Evolutionary conservation across 1,139 yeast species (phyloP), one percentile per base, ranked within the genome.

Genomic region (Hemisphaericaspora subhashii): DNA sequence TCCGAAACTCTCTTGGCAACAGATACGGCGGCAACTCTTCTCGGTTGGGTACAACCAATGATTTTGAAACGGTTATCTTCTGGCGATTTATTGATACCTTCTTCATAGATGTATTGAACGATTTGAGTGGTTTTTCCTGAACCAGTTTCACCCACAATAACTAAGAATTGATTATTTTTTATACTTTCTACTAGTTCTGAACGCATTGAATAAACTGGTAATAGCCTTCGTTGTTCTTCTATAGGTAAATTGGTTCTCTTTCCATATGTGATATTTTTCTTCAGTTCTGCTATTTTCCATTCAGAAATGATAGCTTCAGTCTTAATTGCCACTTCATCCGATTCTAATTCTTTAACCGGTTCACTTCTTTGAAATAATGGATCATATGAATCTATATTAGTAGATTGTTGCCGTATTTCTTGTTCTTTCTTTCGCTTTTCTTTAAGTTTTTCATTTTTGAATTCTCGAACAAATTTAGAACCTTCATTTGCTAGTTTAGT

Each of bases 1-100:
- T 81, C 83, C 26, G 94, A 77, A 0, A 90, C 98, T 53, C 98
- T 75, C 47, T 83, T 79, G 0, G 98, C 96, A 3, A 90, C 97
- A 30, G 95, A 83, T 78, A 85, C 83, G 0, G 98, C 97, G 0
- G 98, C 98, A 29, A 90, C 96, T 51, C 98, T 74, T 58, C 98
- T 75, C 0, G 98, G 98, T 59, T 90, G 98, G 0, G 98, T 90
- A 55, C 96, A 84, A 0, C 87, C 88, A 31, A 86, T 75, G 34
- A 77, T 68, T 44, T 67, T 44, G 68, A 72, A 39, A 7, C 44
- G 37, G 4, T 64, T 66, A 18, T 53, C 48, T 0, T 39, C 37
- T 2, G 44, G 36, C 2, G 42, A 41, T 3, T 40, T 38, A 33
- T 62, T 57, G 35, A 65, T 52, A 6, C 70, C 70, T 37, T 66